phyloP scores from a whole-genome alignment of 495 filamentous ascomycete species.

The Penicillium dipodomyicola region DNA sequence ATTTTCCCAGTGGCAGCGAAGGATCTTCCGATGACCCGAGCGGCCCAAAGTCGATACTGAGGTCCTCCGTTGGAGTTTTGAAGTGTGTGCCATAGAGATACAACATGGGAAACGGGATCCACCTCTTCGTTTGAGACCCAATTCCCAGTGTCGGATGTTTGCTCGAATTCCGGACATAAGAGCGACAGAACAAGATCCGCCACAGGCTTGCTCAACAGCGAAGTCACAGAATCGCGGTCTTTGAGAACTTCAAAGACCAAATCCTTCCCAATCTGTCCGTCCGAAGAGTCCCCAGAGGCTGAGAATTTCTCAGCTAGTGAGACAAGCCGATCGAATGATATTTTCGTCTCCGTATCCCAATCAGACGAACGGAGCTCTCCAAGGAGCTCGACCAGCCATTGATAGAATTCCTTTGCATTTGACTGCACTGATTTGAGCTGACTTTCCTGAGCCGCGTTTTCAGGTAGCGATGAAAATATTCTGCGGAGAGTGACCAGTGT shows the following conservation, averaged over 20 bases:
- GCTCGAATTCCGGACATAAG: constrained; percentile 68
- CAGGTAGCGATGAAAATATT: constrained; percentile 66
- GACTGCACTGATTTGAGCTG: constrained; percentile 68
- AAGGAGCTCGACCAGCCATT: constrained; percentile 68
- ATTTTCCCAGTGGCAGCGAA: constrained; percentile 74
- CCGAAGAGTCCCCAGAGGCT: constrained; percentile 56
- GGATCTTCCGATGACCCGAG: constrained; percentile 75
- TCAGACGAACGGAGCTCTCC: constrained; percentile 50
- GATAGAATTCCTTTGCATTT: constrained; percentile 64
- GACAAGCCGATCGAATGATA: constrained; percentile 63
- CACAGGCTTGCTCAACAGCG: constrained; percentile 65
- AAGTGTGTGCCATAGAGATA: constrained; percentile 72
- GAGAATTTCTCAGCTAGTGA: constrained; percentile 59
- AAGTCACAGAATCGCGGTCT: constrained; percentile 59
- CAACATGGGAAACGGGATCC: constrained; percentile 56
- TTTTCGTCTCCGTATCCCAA: constrained; percentile 44
- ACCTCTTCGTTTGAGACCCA: constrained; percentile 64
- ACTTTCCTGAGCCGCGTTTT: constrained; percentile 70
- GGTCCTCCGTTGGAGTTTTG: constrained; percentile 56
- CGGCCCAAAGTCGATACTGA: constrained; percentile 80
- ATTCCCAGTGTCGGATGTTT: constrained; percentile 50
- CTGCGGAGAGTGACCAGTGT: constrained; percentile 69
- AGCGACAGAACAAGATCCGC: constrained; percentile 69
- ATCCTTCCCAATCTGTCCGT: constrained; percentile 64
- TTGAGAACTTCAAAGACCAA: constrained; percentile 71